Evolutionary conservation across 495 filamentous ascomycete genomes (phyloP), one percentile per base, ranked within the genome.

Genomic region (Penicillium argentinense): DNA sequence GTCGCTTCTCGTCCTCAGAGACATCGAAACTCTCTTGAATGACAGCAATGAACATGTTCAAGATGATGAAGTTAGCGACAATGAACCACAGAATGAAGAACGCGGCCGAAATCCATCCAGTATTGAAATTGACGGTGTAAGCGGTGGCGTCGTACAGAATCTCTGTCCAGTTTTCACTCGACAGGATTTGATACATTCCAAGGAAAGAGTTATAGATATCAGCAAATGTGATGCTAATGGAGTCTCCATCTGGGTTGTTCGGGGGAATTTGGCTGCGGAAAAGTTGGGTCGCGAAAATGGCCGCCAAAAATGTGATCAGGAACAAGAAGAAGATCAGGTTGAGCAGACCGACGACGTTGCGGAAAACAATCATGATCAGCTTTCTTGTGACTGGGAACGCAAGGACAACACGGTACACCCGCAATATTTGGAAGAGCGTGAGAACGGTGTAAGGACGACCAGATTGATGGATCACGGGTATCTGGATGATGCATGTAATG

Each of bases 21-120:
- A 99, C 90, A 68, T 99, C 93, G 62, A 99, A 99, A 62, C 95
- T 99, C 63, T 99, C 93, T 66, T 99, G 93, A 47, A 99, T 97
- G 70, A 99, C 93, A 71, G 93, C 93, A 87, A 99, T 99, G 71
- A 99, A 99, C 93, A 99, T 99, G 62, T 96, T 99, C 74, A 99
- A 73, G 34, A 97, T 80, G 71, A 99, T 96, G 62, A 97, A 97
- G 59, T 90, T 95, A 19, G 88, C 80, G 14, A 99, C 78, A 51
- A 96, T 91, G 63, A 96, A 97, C 93, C 93, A 99, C 47, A 90
- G 71, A 41, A 96, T 86, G 56, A 97, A 77, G 60, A 99, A 99
- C 3, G 87, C 78, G 27, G 95, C 92, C 9, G 88, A 90, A 36
- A 97, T 90, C 95, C 95, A 99, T n/a, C 86, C 78, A 6, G 88